Evolutionary conservation across 139 green algal species (phyloP).

Genomic region (Microglena sp.): DNA sequence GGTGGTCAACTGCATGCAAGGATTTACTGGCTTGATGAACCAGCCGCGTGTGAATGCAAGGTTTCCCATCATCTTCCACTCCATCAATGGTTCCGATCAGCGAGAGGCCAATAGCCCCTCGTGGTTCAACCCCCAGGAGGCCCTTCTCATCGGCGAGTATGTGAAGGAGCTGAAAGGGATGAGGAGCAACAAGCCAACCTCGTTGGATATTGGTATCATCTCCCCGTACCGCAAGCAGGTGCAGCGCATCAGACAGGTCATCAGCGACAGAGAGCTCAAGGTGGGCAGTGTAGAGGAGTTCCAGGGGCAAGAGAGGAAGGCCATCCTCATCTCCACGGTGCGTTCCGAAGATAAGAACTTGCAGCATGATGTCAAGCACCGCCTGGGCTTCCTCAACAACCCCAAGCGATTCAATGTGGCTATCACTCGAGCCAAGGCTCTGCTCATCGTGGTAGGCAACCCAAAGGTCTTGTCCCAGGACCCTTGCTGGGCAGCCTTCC

Average conservation of each 20-base stretch:
- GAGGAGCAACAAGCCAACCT: constrained; percentile 3
- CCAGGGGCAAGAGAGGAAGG: constrained; percentile 50
- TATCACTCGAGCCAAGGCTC: constrained; percentile 69
- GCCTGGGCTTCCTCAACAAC: constrained; percentile 65
- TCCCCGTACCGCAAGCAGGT: constrained; percentile 40
- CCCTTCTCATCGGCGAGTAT: no score
- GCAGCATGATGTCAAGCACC: constrained; percentile 13
- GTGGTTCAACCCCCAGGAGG: constrained; percentile 39
- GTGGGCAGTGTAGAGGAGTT: constrained; percentile 8
- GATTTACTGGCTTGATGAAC: no score
- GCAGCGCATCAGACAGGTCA: constrained; percentile 73
- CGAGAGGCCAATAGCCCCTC: constrained; percentile 30
- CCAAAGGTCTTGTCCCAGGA: constrained; percentile 13
- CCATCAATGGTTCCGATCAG: constrained; percentile 32
- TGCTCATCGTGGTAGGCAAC: constrained; percentile 38
- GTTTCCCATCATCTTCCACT: constrained; percentile 36
- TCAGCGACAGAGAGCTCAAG: constrained; percentile 35
- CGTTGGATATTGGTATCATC: constrained; percentile 32
- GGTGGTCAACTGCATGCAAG: no score
- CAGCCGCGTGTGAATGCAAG: no score
- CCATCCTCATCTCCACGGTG: constrained; percentile 81
- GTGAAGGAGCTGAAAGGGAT: constrained; percentile 11
- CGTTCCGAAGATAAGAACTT: constrained; percentile 5
- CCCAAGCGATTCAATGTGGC: constrained; percentile 88
- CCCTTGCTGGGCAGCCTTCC: constrained; percentile 15